A percentile compares a stretch with the other conserved stretches of the same genome.
Evolutionary conservation across 1,284 basidiomycete genomes (phyloP).

Genomic region (Fistulina hepatica): DNA sequence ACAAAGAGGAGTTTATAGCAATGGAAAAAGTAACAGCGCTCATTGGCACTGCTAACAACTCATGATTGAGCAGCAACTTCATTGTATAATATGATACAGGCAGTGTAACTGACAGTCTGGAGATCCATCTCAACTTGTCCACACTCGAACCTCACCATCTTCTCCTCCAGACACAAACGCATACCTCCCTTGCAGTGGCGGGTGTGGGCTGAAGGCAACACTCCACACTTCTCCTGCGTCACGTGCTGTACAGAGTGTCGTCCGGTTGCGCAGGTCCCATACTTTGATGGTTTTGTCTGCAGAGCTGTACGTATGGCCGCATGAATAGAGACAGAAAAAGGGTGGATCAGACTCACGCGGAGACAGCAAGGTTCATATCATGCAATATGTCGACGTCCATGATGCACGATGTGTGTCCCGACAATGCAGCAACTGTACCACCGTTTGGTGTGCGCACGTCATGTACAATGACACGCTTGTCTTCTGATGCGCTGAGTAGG

Average conservation of each 20-base stretch:
- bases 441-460: constrained; percentile 70
- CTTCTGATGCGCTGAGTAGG: constrained; percentile 77
- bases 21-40: too few relatives aligned
- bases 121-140: too few relatives aligned
- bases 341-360: constrained; percentile 49
- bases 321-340: background rate
- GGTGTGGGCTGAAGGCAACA: constrained; percentile 71
- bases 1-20: too few relatives aligned
- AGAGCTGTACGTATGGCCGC: constrained; percentile 35
- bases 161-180: constrained; percentile 76
- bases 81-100: too few relatives aligned
- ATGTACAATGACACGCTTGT: constrained; percentile 77
- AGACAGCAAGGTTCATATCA: constrained; percentile 65
- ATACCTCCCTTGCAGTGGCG: constrained; percentile 41
- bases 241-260: constrained; percentile 61
- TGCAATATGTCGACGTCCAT: constrained; percentile 70
- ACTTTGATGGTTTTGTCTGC: constrained; percentile 80
- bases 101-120: too few relatives aligned
- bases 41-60: too few relatives aligned
- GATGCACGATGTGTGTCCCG: constrained; percentile 82
- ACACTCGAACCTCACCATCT: too few relatives aligned
- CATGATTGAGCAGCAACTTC: too few relatives aligned
- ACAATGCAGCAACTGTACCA: constrained; percentile 71
- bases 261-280: constrained; percentile 75
- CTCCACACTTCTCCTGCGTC: constrained; percentile 80